Base-by-base conservation (phyloP, 768 basidiomycete genomes). In the Megacollybia marginata region DNA sequence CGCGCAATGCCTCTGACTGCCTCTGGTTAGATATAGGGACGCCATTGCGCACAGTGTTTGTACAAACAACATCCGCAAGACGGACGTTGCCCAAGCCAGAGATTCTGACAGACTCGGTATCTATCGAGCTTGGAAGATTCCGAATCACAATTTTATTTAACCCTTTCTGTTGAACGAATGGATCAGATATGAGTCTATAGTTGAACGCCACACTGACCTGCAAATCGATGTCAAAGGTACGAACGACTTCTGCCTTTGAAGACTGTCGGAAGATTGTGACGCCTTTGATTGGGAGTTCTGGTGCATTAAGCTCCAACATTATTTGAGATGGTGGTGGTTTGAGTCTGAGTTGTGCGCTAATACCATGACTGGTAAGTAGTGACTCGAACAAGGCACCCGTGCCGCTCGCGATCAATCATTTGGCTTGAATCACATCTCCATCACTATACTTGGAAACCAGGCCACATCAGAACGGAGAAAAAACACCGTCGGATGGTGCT, bases 51-150 rank as follows among this genome's bases (percentile, higher is more conserved):
- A 48, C 61, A 44, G 49, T 20, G 6, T 69, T 56, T 19, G 69
- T 74, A 60, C 75, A 79, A n/a, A 76, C 71, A 33, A 82, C 74
- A 59, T 82, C 80, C 52, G 74, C 71, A 9, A 83, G 65, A 51
- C 74, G 73, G 5, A 74, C 72, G 23, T 66, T 62, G 4, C 67
- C 69, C 10, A 78, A 64, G 2, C 75, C 76, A 44, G 76, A 74
- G 15, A 82, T 73, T 35, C 82, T 69, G 40, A 78, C 67, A 16
- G 77, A 77, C 20, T 78, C 66, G 1, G 70, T 69, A 57, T 80
- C 76, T 48, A 82, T 72, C 31, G 60, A 65, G 54, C 70, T 69
- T 6, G 82, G 69, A 7, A 84, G 66, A n/a, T 68, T 66, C 28
- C 55, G 62, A 42, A 83, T 76, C 49, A 71, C 66, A 33, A 83